Evolutionary conservation across 2,329 filamentous ascomycete genomes (phyloP).

Genomic region (Trichocomaceae sp.): DNA sequence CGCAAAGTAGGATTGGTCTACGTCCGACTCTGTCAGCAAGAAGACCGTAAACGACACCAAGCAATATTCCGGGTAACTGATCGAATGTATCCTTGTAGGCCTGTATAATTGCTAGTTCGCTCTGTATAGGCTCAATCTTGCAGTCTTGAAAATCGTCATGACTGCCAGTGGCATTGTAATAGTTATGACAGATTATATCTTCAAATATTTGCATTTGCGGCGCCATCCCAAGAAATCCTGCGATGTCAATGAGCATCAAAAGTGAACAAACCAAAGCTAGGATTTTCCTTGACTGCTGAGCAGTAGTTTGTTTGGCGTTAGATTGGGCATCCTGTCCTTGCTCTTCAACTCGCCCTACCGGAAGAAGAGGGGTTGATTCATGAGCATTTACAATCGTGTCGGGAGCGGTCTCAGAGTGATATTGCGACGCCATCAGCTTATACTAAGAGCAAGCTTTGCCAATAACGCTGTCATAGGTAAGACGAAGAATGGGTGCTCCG

Average conservation of each 20-base stretch:
- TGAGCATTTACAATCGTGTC: too few relatives aligned
- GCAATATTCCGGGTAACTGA: slow-evolving; percentile 15
- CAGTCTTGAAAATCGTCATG: slow-evolving; percentile 13
- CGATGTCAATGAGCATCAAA: slow-evolving; percentile 16
- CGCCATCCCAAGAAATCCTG: slow-evolving; percentile 19
- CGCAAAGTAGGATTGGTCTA: slow-evolving; percentile 20
- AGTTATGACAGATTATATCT: slow-evolving; percentile 22
- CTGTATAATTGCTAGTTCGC: slow-evolving; percentile 24
- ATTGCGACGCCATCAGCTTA: too few relatives aligned
- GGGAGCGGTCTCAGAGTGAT: too few relatives aligned
- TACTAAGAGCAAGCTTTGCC: too few relatives aligned
- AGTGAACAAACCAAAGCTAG: slow-evolving; percentile 3
- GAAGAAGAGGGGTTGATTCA: too few relatives aligned
- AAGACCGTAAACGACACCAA: slow-evolving; percentile 25
- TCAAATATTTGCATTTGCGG: slow-evolving; percentile 25
- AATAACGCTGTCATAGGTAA: too few relatives aligned
- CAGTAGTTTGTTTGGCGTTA: background rate
- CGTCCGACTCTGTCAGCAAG: slow-evolving; percentile 25
- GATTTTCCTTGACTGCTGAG: background rate
- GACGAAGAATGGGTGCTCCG: too few relatives aligned
- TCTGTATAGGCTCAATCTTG: slow-evolving; percentile 26
- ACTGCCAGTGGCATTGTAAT: slow-evolving; percentile 11
- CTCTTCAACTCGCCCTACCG: background rate
- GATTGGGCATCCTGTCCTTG: background rate
- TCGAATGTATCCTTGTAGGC: slow-evolving; percentile 24